These are phyloP conservation scores for Sugiyamaella chiloensis DNA, from an alignment of 805 yeast genomes.

Conservation along the genomic window DNA sequence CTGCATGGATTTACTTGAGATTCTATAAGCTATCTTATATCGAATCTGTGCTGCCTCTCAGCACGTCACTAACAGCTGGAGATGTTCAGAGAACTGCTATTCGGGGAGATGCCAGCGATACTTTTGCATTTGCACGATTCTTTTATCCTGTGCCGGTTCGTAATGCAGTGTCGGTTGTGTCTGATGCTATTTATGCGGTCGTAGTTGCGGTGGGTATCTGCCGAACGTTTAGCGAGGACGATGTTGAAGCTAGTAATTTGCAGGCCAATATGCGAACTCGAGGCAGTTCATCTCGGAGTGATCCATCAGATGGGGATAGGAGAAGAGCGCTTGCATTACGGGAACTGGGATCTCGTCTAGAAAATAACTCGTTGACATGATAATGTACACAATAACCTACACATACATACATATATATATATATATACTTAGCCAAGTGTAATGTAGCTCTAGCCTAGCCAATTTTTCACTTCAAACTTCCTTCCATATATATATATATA, in stretches of 20 bases:
- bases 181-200: constrained; percentile 43
- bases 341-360: constrained; percentile 32
- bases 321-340: constrained; percentile 34
- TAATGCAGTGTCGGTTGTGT: constrained; percentile 51
- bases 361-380: background rate
- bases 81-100: constrained; percentile 31
- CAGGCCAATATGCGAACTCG: constrained; percentile 50
- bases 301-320: constrained; percentile 33
- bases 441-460: no score
- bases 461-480: no score
- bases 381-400: background rate
- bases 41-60: constrained; percentile 51
- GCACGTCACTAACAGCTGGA: constrained; percentile 19
- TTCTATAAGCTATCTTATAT: constrained; percentile 62
- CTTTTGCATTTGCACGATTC: constrained; percentile 78
- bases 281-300: constrained; percentile 10
- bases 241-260: constrained; percentile 69
- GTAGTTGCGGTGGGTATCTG: constrained; percentile 48
- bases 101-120: constrained; percentile 86
- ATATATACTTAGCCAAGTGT: no score
- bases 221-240: constrained; percentile 63
- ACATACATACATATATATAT: background rate
- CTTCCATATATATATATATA: no score
- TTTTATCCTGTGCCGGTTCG: constrained; percentile 63
- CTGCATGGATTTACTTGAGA: constrained; percentile 74